Evolutionary conservation across 768 basidiomycete species (phyloP), one percentile per base, ranked within the genome.

Genomic region (Lyophyllum shimeji): DNA sequence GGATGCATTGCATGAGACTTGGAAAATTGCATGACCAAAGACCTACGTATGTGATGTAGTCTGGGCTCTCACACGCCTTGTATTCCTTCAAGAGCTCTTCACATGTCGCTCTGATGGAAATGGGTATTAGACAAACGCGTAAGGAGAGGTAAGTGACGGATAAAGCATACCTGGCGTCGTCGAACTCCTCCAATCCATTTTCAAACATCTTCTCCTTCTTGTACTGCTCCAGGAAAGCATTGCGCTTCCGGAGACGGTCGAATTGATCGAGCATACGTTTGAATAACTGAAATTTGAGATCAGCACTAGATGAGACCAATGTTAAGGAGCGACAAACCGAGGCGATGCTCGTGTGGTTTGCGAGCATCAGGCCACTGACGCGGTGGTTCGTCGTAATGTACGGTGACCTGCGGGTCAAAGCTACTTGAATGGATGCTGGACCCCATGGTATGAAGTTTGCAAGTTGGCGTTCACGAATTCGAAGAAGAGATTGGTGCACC

Each of bases 391-490:
- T 86, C 4, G 85, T 79, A 51, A 97, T 76, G 66, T 96, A 96
- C 6, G 94, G 95, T 15, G 93, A 95, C 63, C 84, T 87, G 55
- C 92, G 86, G 1, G 95, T 97, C 57, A 98, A 74, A 5, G 97
- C 96, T 7, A 99, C 96, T 72, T 99, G 97, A 64, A 97, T 96
- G 33, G 94, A 95, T 4, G 95, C 95, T 0, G 97, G 97, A 12
- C 97, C 97, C 97, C 97, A 99, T 6, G 97, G 97, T 59, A 99
- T 98, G 70, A 99, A 98, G 67, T 92, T 95, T 15, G 97, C 97
- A 23, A 98, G 79, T 64, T 97, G 93, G 24, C 97, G 85, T 73
- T 99, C 97, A 40, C 97, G 88, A 63, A 99, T 98, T 9, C 97
- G 88, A 23, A 99, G 82, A 20, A 99, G 79, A 8, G 95, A 96